Evolutionary conservation across 306 rosid genomes (phyloP), one percentile per base, ranked within the genome.

Genomic region (Vachellia collinsii): DNA sequence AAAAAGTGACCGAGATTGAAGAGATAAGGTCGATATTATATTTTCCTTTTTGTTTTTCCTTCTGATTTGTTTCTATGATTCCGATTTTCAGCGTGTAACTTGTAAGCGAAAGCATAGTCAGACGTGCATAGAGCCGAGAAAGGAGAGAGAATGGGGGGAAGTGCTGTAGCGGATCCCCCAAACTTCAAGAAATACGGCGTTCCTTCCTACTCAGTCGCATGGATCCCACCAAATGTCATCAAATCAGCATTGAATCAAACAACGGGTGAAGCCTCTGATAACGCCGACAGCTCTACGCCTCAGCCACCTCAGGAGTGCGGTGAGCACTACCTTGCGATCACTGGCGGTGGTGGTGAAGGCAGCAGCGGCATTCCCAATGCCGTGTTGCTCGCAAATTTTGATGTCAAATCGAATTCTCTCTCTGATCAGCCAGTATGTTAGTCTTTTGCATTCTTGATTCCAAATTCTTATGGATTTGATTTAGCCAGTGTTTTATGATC

Each of bases 341-440:
- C 98, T 23, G 99, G 99, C 16, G 99, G 99, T 4, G 99, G 98
- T 23, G 99, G 98, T 54, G 94, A 86, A 79, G 96, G 99, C 36
- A 82, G 84, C 71, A 95, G 94, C 70, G 99, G 99, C 23, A 90
- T 95, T 70, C 91, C 91, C 1, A 95, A 95, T 85, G 88, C 97
- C 37, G 56, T 95, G 41, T 43, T 90, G 67, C 78, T 95, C 19
- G 70, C 89, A 37, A 84, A 70, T 46, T 95, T 90, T 76, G 97
- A 93, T 83, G 69, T 43, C 38, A 82, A 81, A 5, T 80, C 96
- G 12, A 72, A 83, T 75, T 73, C 85, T n/a, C 97, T 95, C 64
- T 89, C 96, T 41, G 88, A 78, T 68, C 81, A 86, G 41, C 97
- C 91, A 42, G 99, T 95, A 84, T 79, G 5, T 80, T 34, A 46